Conservation (phyloP, 768 basidiomycete genomes). For the Boletus sp. region DNA sequence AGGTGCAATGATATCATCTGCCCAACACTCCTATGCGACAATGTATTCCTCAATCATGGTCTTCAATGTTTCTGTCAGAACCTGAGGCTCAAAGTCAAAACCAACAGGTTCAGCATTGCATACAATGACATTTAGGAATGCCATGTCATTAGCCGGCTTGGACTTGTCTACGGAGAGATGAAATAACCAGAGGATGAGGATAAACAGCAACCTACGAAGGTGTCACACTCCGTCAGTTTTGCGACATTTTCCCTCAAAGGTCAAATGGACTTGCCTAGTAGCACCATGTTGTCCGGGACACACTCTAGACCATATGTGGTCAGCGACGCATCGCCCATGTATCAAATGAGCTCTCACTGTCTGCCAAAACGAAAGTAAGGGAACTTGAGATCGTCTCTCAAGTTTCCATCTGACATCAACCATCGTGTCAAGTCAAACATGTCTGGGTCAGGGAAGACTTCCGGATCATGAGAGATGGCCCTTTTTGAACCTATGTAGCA, state of each 20-base stretch:
- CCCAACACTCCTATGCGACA: neutral
- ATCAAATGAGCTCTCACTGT: conserved; percentile 9
- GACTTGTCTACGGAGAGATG: conserved; percentile 43
- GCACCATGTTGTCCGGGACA: conserved; percentile 62
- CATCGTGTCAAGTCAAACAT: conserved; percentile 37
- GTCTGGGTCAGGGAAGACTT: conserved; percentile 35
- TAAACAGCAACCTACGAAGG: too few relatives aligned
- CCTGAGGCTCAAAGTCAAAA: conserved; percentile 49
- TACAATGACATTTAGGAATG: conserved; percentile 37
- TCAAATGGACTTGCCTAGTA: conserved; percentile 29
- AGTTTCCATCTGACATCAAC: conserved; percentile 11
- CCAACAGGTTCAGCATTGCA: conserved; percentile 43
- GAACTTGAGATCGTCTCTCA: conserved; percentile 48
- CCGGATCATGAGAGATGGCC: conserved; percentile 37
- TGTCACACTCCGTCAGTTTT: conserved; percentile 10
- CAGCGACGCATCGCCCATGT: neutral
- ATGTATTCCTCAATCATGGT: neutral
- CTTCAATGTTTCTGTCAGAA: conserved; percentile 7
- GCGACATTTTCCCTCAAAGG: neutral
- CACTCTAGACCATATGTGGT: conserved; percentile 35
- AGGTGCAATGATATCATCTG: neutral
- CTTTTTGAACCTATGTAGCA: too few relatives aligned
- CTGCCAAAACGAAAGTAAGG: conserved; percentile 54
- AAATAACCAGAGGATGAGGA: conserved; percentile 62
- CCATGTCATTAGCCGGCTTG: conserved; percentile 53